Conservation (phyloP, 345 rosid species). For the Gossypium ekmanianum region DNA sequence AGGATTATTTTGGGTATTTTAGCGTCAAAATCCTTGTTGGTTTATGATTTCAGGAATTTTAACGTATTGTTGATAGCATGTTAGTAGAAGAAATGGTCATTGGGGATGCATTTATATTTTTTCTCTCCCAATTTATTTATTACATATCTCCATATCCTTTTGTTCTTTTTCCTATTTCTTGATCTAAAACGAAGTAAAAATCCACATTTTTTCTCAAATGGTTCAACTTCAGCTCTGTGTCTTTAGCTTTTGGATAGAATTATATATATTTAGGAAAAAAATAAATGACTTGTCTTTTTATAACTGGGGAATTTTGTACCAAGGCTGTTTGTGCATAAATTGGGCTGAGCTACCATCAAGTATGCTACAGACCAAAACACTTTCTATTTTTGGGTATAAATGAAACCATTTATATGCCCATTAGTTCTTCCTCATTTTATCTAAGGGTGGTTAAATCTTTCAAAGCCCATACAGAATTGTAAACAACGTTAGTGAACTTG, state of each 20-base stretch:
- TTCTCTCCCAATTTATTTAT: neutral
- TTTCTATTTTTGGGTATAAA: neutral
- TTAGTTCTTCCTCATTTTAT: too few species aligned
- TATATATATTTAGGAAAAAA: neutral
- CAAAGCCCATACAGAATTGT: neutral
- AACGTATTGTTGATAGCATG: neutral
- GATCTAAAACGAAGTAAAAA: neutral
- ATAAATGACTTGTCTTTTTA: neutral
- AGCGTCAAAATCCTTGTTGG: neutral
- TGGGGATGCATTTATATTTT: neutral
- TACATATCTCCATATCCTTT: too few species aligned
- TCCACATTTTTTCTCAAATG: neutral
- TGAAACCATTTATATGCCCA: too few species aligned
- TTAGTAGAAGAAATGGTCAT: neutral
- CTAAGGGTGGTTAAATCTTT: neutral
- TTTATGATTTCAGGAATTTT: neutral
- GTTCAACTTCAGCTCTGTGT: neutral
- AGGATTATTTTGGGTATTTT: too few species aligned
- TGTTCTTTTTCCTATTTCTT: too few species aligned
- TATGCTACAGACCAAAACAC: neutral
- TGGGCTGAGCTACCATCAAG: neutral
- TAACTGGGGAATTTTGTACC: neutral
- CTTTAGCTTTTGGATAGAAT: neutral
- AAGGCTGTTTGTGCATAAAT: neutral
- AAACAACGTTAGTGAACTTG: too few species aligned